Conservation (phyloP, 371 early-diverging fungal genomes). For the Entomophthora muscae region DNA sequence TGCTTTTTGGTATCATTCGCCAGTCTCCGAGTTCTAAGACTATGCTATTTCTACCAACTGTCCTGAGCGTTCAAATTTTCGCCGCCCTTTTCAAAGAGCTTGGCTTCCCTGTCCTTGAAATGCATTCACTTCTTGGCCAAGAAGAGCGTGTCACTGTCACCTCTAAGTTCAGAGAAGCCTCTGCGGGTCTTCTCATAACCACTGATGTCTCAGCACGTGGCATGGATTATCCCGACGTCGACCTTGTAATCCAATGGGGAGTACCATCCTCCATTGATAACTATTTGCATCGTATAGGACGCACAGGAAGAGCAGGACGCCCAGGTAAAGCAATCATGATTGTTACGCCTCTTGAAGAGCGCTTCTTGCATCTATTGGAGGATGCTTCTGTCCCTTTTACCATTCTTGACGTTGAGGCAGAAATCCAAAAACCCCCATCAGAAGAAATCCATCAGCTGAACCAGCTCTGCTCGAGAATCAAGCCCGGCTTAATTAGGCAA, state of each 20-base stretch:
- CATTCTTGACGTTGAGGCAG: background rate
- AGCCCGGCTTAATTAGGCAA: background rate
- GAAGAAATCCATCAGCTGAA: background rate
- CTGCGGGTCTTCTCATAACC: conserved; percentile 69
- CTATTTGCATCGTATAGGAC: conserved; percentile 95
- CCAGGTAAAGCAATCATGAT: conserved; percentile 21
- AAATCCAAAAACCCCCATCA: background rate
- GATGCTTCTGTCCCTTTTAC: background rate
- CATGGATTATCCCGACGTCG: conserved; percentile 95
- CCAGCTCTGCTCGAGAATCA: background rate
- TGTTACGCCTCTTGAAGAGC: background rate
- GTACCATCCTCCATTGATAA: conserved; percentile 77
- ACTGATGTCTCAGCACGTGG: conserved; percentile 99
- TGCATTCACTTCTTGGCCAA: conserved; percentile 75
- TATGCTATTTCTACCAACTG: conserved; percentile 82
- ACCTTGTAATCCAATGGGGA: conserved; percentile 87
- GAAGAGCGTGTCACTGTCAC: conserved; percentile 48
- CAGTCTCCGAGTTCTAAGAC: conserved; percentile 42
- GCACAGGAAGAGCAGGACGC: conserved; percentile 95
- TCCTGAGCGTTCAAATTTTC: conserved; percentile 57
- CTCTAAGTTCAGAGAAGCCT: conserved; percentile 39
- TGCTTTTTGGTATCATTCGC: background rate
- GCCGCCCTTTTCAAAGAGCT: conserved; percentile 33
- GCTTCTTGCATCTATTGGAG: conserved; percentile 20
- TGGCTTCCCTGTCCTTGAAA: conserved; percentile 28